Base-by-base conservation (phyloP, 768 basidiomycete species). In the Termitomyces sp. region DNA sequence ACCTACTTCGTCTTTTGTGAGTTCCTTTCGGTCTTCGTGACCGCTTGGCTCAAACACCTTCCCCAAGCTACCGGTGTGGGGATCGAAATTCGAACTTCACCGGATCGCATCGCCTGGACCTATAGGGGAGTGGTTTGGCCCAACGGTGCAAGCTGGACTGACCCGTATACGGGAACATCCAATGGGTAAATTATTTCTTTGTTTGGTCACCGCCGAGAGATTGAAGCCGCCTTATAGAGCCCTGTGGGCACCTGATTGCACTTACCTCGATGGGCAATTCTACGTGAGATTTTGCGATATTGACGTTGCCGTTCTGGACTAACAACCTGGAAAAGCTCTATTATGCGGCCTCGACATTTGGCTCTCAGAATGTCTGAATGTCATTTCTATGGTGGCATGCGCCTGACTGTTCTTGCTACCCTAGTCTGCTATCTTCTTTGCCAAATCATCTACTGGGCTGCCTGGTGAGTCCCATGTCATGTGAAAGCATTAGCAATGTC, bases 321-420 rank as follows among this genome's bases (percentile, higher is more conserved):
- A 28, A 59, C n/a, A 17, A 17, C 44, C 23, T 59, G n/a, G 7
- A 30, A 8, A 46, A 81, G 81, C 67, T 82, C 5, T 82, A 80
- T 66, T 83, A 82, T 61, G 66, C 80, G 1, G 81, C 81, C 1
- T 81, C 80, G 1, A 76, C 72, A 48, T 82, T 82, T 61, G 81
- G 81, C 17, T 79, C 78, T 0, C 76, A 79, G 63, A 78, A 78
- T 9, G 76, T 76, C 61, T 40, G 61, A 44, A 25, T n/a, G n/a
- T 6, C 56, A 37, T 25, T 47, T 21, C 21, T 12, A 11, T 43
- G 10, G n/a, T 10, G 23, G 14, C 5, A 40, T 37, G 19, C n/a
- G 1, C 4, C 4, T 56, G 39, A 43, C 11, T 43, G 46, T 34
- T 37, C 35, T 30, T 25, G 6, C n/a, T 37, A 27, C 19, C 32